Evolutionary conservation across 2,329 filamentous ascomycete genomes (phyloP), one percentile per base, ranked within the genome.

Genomic region (Cladorrhinum sp.): DNA sequence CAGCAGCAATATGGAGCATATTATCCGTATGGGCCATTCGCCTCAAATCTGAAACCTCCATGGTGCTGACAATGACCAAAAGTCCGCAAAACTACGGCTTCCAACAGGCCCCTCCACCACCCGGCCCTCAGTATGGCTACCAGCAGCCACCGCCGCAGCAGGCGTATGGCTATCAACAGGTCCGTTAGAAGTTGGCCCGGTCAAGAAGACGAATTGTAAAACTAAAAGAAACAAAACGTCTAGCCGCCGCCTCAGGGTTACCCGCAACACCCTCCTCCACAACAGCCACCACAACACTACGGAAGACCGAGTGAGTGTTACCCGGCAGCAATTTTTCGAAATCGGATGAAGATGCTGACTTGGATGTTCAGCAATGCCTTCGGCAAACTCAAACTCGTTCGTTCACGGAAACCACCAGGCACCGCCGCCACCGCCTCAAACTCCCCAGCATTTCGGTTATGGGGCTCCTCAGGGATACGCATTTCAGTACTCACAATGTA

Each of bases 401-500:
- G 75, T 75, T 62, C 82, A 84, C 66, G 85, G 82, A 64, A 84
- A 84, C 66, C 80, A 80, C 55, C 74, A 74, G 66, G 83, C 78
- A 8, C 90, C 90, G 55, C 81, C 86, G 1, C 84, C 87, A 56
- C 90, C 90, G 7, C 88, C 89, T 18, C 73, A 80, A 60, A 78
- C 82, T 58, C 81, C 88, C 65, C 90, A 93, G 73, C 80, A 83
- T 64, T 95, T 95, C 71, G 91, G 92, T 59, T 81, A 87, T 63
- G 92, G 92, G 60, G 92, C 93, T 14, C 92, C 92, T 18, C 82
- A 86, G 65, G 83, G 82, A 69, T 96, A 96, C 75, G 86, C 82
- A 50, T 98, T 93, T 76, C 90, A 94, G 75, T 97, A 97, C 76
- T 96, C 92, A 52, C 89, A 89, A 67, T 98, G 93, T 74, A 96